Conservation (phyloP, 176 grass and related monocot species). For the Oryza rufipogon region DNA sequence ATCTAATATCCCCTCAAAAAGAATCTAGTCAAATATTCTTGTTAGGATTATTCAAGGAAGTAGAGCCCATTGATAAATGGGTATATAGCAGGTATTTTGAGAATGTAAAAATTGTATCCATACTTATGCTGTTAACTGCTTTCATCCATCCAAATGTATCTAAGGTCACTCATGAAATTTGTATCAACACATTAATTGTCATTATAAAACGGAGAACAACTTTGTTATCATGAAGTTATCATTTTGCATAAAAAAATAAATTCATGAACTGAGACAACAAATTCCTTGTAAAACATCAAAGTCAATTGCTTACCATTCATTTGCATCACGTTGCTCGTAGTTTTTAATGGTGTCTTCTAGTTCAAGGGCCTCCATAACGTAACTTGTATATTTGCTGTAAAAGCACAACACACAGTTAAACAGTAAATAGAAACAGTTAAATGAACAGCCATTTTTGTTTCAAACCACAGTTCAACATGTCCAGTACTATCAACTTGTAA, state of each 20-base stretch:
- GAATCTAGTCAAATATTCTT: conserved; percentile 1
- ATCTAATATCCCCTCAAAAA: neutral
- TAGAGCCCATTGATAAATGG: neutral
- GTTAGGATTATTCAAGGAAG: neutral
- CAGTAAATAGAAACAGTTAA: neutral
- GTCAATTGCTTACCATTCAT: conserved; percentile 73
- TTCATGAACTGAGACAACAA: conserved; percentile 10
- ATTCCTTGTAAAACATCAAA: conserved; percentile 24
- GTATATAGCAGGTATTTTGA: neutral
- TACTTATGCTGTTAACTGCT: neutral
- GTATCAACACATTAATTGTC: conserved; percentile 3
- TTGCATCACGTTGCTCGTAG: conserved; percentile 69
- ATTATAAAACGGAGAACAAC: no score
- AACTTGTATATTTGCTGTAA: conserved; percentile 84
- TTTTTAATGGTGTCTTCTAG: conserved; percentile 91
- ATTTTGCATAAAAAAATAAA: neutral
- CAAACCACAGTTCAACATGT: neutral
- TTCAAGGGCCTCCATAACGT: conserved; percentile 85
- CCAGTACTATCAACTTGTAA: neutral
- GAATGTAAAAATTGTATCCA: neutral
- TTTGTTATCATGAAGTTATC: neutral
- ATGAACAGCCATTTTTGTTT: neutral
- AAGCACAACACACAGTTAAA: conserved; percentile 7
- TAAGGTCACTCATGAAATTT: neutral
- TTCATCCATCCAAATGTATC: conserved; percentile 24